Conservation (phyloP, 768 basidiomycete species). For the Termitomyces sp. region DNA sequence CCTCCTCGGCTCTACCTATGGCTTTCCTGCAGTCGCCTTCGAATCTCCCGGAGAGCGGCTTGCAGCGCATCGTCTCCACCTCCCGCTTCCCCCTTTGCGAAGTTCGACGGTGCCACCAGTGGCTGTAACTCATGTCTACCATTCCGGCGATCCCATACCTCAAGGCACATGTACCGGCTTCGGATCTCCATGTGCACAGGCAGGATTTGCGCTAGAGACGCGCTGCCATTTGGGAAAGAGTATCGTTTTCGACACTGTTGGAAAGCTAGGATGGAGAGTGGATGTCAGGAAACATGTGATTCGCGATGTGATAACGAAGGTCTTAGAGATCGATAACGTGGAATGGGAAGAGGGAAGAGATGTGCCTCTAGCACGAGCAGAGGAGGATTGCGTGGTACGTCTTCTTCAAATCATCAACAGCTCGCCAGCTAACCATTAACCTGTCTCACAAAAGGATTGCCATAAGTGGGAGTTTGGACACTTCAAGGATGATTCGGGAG, state of each 20-base stretch:
- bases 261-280: slow-evolving; percentile 74
- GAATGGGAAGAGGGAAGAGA: slow-evolving; percentile 45
- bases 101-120: slow-evolving; percentile 21
- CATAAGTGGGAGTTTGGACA: slow-evolving; percentile 13
- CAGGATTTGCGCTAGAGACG: slow-evolving; percentile 84
- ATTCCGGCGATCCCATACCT: slow-evolving; percentile 91
- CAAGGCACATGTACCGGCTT: slow-evolving; percentile 78
- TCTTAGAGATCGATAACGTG: slow-evolving; percentile 43
- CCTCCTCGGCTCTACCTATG: slow-evolving; percentile 88
- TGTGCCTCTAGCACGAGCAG: slow-evolving; percentile 21
- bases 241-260: slow-evolving; percentile 86
- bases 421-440: not conserved
- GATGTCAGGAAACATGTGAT: slow-evolving; percentile 78
- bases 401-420: not conserved
- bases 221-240: slow-evolving; percentile 85
- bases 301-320: slow-evolving; percentile 55
- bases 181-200: slow-evolving; percentile 71
- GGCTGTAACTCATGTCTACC: slow-evolving; percentile 75
- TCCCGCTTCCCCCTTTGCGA: slow-evolving; percentile 62
- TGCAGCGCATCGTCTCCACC: slow-evolving; percentile 76
- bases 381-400: slow-evolving; percentile 13
- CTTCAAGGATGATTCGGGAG: slow-evolving; percentile 4
- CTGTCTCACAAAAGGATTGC: slow-evolving; percentile 5
- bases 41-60: slow-evolving; percentile 77
- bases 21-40: slow-evolving; percentile 85